Evolutionary conservation across 2,329 filamentous ascomycete species (phyloP), one percentile per base, ranked within the genome.

Genomic region (Podosphaera aphanis): DNA sequence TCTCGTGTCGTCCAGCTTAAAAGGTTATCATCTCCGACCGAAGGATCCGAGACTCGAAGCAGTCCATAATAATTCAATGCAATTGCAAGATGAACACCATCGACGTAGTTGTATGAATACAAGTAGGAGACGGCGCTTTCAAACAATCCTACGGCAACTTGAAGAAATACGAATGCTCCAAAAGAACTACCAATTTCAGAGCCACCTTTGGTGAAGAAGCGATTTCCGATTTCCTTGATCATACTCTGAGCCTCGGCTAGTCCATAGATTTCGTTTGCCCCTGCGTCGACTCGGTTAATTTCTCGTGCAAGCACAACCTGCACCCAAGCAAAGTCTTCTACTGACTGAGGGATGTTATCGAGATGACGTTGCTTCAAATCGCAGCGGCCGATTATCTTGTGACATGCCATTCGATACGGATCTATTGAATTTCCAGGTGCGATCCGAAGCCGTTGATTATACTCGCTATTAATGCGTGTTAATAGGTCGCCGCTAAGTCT

Each of bases 321-420:
- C 47, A 80, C 66, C 77, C 77, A 81, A 57, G 78, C 70, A 72
- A 74, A 80, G 61, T 81, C 77, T 56, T 78, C 73, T 48, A 79
- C 72, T 48, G 76, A 73, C 13, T 73, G 49, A 15, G 47, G 49
- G 31, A 80, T 63, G 40, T 70, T 71, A 20, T 77, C 74, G 25
- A 80, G 61, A 52, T 69, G 74, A 50, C 77, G 71, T 60, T 77
- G 76, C 57, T 65, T 67, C 21, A 81, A 64, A 55, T 79, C 77
- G 53, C 76, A 79, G 40, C 77, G 84, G 40, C 92, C 90, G 54
- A 98, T 80, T 50, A 98, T 78, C 68, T 98, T 95, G 70, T 95
- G 95, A 61, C 90, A 94, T 42, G 88, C 86, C 76, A 93, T 86
- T 46, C 85, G 78, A 65, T 92, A 98, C 21, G 90, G 90, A 60